A percentile compares a stretch with the other conserved stretches of the same genome.
phyloP scores from a whole-genome alignment of 257 asterid genomes.

The Petrea volubilis region DNA sequence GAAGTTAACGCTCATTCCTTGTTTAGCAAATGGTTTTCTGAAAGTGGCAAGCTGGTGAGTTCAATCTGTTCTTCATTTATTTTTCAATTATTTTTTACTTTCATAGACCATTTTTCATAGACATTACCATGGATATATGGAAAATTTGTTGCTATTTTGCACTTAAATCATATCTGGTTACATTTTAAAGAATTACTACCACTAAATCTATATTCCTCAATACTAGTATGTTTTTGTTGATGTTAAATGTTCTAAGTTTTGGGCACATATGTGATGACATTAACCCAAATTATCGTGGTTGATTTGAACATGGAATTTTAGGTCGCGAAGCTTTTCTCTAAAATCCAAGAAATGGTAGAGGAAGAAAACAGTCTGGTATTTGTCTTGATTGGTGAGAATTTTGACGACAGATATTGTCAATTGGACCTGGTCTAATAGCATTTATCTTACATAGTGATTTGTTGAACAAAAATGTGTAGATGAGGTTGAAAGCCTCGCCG shows the following conservation, averaged over 20 bases:
- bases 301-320: constrained; percentile 31
- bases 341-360: constrained; percentile 97
- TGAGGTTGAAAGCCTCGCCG: constrained; percentile 99
- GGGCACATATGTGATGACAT: neutral
- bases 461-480: constrained; percentile 45
- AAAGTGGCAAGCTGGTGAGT: constrained; percentile 97
- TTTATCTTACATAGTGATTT: constrained; percentile 13
- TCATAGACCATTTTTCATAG: neutral
- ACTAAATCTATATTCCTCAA: constrained; percentile 1
- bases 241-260: constrained; percentile 13
- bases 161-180: neutral
- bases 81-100: neutral
- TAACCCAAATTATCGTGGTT: neutral
- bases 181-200: neutral
- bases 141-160: neutral
- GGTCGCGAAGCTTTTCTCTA: constrained; percentile 96
- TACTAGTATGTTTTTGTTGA: constrained; percentile 17
- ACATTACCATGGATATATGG: neutral
- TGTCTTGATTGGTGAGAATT: constrained; percentile 92
- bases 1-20: constrained; percentile 98
- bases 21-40: constrained; percentile 99
- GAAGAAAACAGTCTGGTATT: constrained; percentile 88
- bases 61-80: constrained; percentile 12
- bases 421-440: constrained; percentile 6
- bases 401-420: constrained; percentile 11